These are phyloP conservation scores for Chamaecrista fasciculata DNA, from an alignment of 306 rosid species.

Conservation along the genomic window DNA sequence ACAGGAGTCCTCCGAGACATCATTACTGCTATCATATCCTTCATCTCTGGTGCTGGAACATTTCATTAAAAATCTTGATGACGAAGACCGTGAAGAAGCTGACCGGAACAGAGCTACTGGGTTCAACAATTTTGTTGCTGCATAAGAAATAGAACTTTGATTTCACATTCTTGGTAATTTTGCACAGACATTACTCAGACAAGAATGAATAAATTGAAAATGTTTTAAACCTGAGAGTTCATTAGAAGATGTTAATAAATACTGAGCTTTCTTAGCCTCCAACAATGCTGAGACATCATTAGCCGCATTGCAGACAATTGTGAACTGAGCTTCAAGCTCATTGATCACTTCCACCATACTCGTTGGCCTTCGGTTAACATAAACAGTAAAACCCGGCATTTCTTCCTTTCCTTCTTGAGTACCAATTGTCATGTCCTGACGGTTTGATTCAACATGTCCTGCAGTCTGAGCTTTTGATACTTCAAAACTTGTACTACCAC, in stretches of 20 bases:
- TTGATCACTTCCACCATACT: conserved; percentile 85
- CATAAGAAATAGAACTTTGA: conserved; percentile 20
- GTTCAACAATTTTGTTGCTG: conserved; percentile 75
- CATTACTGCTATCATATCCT: conserved; percentile 41
- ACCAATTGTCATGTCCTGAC: conserved; percentile 45
- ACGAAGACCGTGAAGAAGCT: conserved; percentile 67
- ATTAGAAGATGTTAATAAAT: conserved; percentile 48
- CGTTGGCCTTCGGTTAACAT: conserved; percentile 76
- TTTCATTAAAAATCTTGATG: conserved; percentile 56
- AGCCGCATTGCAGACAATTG: conserved; percentile 67
- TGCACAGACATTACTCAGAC: not conserved
- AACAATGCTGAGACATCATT: conserved; percentile 70
- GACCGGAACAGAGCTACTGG: conserved; percentile 90
- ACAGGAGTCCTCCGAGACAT: conserved; percentile 56
- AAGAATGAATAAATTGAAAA: not conserved
- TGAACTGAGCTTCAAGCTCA: conserved; percentile 84
- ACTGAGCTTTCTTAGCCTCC: conserved; percentile 70
- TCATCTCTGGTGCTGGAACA: conserved; percentile 57
- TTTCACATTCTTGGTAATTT: conserved; percentile 20
- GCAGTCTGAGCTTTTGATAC: conserved; percentile 59
- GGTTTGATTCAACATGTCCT: conserved; percentile 47
- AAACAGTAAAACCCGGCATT: conserved; percentile 86
- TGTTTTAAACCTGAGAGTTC: conserved; percentile 64
- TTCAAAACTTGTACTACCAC: conserved; percentile 41
- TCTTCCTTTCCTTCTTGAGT: conserved; percentile 56